Evolutionary conservation across 208 protist species (phyloP).

Genomic region (Acanthamoeba divionensis): DNA sequence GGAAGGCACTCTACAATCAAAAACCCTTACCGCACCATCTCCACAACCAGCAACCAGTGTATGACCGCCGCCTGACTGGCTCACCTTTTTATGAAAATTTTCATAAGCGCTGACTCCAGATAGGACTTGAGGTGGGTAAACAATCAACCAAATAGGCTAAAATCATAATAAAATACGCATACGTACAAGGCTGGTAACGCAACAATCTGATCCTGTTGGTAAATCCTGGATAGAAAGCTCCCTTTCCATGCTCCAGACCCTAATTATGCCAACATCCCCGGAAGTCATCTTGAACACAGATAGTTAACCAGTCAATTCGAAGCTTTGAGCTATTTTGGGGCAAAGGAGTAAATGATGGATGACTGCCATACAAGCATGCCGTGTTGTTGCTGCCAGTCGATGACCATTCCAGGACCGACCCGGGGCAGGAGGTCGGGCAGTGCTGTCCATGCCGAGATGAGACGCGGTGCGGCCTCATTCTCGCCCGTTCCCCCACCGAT

Average conservation of each 20-base stretch:
- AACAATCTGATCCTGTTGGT: constrained; percentile 25
- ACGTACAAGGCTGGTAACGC: constrained; percentile 62
- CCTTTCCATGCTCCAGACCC: constrained; percentile 70
- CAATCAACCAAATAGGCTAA: no score
- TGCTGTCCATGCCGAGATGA: constrained; percentile 68
- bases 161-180: no score
- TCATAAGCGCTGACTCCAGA: neutral
- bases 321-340: no score
- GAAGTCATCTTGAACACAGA: neutral
- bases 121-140: no score
- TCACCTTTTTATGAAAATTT: neutral
- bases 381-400: constrained; percentile 57
- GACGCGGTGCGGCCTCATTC: neutral
- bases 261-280: constrained; percentile 56
- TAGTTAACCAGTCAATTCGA: no score
- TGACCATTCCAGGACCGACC: constrained; percentile 46
- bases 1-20: constrained; percentile 55
- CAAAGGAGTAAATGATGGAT: neutral
- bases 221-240: constrained; percentile 72
- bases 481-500: no score
- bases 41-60: constrained; percentile 64
- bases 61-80: constrained; percentile 11
- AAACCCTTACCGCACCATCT: constrained; percentile 70
- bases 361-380: constrained; percentile 47
- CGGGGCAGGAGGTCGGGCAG: constrained; percentile 10